Evolutionary conservation across 192 early-diverging fungal genomes (phyloP).

Genomic region (Entomortierella beljakovae): DNA sequence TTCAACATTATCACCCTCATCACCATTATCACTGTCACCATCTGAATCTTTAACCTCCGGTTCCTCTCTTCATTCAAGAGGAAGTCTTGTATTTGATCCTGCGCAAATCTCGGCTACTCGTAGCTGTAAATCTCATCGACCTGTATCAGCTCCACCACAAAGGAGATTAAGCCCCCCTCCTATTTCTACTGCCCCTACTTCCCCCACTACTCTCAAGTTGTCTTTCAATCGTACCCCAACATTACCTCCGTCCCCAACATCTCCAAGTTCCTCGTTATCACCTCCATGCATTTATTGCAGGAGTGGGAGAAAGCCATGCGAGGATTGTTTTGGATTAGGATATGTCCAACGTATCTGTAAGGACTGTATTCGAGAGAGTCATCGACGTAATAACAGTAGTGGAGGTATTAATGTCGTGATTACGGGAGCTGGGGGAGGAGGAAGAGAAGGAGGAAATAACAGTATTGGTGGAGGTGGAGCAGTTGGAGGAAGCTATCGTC

Average conservation of each 20-base stretch:
- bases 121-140: neutral
- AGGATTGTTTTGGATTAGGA: constrained; percentile 33
- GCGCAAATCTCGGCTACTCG: neutral
- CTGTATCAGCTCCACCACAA: neutral
- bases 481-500: neutral
- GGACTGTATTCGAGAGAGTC: constrained; percentile 23
- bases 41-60: neutral
- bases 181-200: neutral
- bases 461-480: neutral
- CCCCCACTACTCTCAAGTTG: neutral
- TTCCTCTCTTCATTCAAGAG: neutral
- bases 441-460: neutral
- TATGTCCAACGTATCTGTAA: constrained; percentile 32
- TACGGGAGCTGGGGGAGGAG: neutral
- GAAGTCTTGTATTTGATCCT: constrained; percentile 13
- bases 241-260: neutral
- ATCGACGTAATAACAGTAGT: constrained; percentile 14
- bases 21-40: neutral
- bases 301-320: constrained; percentile 23
- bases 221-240: neutral
- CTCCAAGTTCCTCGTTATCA: neutral
- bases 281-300: constrained; percentile 22
- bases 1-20: neutral
- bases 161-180: neutral
- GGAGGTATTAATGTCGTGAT: neutral